Evolutionary conservation across 768 basidiomycete species (phyloP), one percentile per base, ranked within the genome.

Genomic region (Exsudoporus frostii): DNA sequence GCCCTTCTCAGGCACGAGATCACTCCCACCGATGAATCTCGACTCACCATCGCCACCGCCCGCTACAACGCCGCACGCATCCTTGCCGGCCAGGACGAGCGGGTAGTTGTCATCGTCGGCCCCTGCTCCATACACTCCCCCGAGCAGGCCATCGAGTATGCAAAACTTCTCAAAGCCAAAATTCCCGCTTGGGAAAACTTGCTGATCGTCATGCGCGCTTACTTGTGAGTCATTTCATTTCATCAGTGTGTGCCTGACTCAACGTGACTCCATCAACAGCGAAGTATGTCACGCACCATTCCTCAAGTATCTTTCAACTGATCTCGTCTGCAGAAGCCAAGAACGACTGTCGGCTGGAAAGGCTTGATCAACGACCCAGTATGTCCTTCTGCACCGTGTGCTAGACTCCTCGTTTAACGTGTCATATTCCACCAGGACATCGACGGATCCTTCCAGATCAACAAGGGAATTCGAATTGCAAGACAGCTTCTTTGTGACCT

Each of bases 301-400:
- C 15, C n/a, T n/a, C n/a, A 44, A 14, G 6, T 4, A 13, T 38
- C 17, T 19, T 17, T 52, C 19, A 0, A 17, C 58, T 70, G 7
- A 70, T 34, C 24, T 15, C 20, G 17, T 45, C 25, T 46, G 17
- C 68, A 96, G 83, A 96, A 98, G 85, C 97, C 94, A 0, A 82
- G 96, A 52, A 98, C 96, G 27, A 98, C 94, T 2, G 94, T 98
- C 44, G 95, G 95, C 61, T 98, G 91, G 91, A 98, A 99, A 75
- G 97, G 96, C 36, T 79, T 91, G 63, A 90, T 89, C 68, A 92
- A 92, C 69, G 96, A 98, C 73, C 95, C 95, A 2, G 68, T 70
- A 52, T 27, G 68, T 50, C 15, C 13, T 24, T n/a, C 1, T 41
- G 1, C n/a, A 4, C 19, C 10, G 5, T 4, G 1, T 6, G 11